Percentiles rank a stretch among this genome's conserved stretches.
These are phyloP conservation scores for Xylariales sp. DNA, from an alignment of 2,329 filamentous ascomycete genomes.

Conservation along the genomic window DNA sequence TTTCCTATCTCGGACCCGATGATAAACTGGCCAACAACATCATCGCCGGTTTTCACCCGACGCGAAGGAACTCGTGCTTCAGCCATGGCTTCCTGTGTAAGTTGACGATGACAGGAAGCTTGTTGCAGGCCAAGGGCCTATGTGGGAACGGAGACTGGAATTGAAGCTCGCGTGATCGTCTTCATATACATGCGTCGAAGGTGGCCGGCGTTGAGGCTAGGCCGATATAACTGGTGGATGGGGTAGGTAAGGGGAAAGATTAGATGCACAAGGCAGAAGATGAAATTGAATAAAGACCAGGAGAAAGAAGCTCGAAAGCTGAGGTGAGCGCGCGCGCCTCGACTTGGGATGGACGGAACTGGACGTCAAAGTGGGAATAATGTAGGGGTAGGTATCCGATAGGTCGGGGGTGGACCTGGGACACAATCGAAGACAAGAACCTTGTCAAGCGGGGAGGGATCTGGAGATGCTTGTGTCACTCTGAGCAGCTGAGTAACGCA, in stretches of 20 bases:
- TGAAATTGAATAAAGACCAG: constrained; percentile 25
- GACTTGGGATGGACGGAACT: constrained; percentile 43
- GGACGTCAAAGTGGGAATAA: constrained; percentile 48
- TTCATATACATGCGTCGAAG: constrained; percentile 48
- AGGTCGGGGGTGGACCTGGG: constrained; percentile 44
- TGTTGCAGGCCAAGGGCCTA: constrained; percentile 50
- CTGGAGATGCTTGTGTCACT: constrained; percentile 39
- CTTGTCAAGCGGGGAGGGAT: constrained; percentile 43
- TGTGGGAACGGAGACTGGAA: constrained; percentile 46
- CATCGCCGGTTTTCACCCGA: constrained; percentile 54
- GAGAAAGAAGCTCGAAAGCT: constrained; percentile 45
- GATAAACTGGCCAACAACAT: constrained; percentile 77
- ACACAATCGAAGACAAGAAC: constrained; percentile 47
- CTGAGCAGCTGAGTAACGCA: constrained; percentile 36
- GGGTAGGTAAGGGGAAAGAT: constrained; percentile 18
- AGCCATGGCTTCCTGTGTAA: constrained; percentile 51
- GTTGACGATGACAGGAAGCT: constrained; percentile 51
- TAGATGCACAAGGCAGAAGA: constrained; percentile 44
- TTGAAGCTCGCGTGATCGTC: constrained; percentile 45
- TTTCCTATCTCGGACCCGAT: constrained; percentile 93
- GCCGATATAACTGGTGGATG: constrained; percentile 31
- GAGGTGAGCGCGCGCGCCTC: constrained; percentile 45
- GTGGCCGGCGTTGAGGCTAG: constrained; percentile 38
- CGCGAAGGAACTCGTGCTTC: constrained; percentile 49
- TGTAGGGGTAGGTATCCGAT: constrained; percentile 51